Evolutionary conservation across 345 rosid genomes (phyloP).

Genomic region (Leavenworthia alabamica): DNA sequence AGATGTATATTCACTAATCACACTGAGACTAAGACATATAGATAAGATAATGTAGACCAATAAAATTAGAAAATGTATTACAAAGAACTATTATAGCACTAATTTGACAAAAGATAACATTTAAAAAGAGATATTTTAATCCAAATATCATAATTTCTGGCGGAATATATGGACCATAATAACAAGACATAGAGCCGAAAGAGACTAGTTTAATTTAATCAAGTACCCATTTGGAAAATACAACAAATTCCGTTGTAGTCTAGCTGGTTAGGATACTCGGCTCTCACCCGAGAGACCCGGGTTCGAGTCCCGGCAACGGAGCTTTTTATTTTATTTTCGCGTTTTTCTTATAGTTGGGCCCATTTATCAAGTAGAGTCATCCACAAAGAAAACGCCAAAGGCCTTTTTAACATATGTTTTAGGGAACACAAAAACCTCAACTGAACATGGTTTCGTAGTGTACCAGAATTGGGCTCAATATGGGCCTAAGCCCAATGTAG

Average conservation of each 20-base stretch:
- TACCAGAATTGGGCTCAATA: no score
- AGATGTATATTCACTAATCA: background rate
- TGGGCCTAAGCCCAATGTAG: no score
- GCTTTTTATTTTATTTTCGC: no score
- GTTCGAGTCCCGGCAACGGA: slow-evolving; percentile 66
- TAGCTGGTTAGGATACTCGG: slow-evolving; percentile 66
- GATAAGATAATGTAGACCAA: background rate
- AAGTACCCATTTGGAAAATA: no score
- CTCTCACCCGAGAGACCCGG: slow-evolving; percentile 67
- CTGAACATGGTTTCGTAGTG: no score
- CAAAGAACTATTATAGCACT: background rate
- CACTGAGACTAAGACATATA: background rate
- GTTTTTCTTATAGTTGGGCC: no score
- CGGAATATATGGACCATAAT: slow-evolving; percentile 23
- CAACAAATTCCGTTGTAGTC: slow-evolving; percentile 37
- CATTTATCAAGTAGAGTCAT: no score
- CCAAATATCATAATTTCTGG: slow-evolving; percentile 16
- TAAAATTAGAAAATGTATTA: background rate
- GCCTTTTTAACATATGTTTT: no score
- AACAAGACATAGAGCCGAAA: slow-evolving; percentile 14
- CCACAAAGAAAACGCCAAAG: no score
- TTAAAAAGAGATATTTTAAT: background rate
- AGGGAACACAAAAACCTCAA: no score
- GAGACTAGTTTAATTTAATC: background rate
- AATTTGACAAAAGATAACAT: background rate